Conservation (phyloP, 208 protist species). For the Lotmaria passim region DNA sequence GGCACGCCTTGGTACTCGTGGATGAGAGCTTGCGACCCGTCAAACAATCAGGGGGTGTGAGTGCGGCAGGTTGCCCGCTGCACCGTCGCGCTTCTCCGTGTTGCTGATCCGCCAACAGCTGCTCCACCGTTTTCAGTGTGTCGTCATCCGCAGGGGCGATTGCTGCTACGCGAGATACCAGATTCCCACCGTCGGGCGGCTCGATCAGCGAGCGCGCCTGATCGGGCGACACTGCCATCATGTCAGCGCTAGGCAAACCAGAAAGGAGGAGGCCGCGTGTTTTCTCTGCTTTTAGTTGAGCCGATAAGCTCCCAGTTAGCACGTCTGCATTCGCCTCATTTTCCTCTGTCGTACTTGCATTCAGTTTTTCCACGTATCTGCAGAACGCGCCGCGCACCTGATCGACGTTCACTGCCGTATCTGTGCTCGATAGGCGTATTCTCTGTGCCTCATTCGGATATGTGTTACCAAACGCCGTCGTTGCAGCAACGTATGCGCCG, state of each 20-base stretch:
- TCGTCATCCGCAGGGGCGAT: not conserved
- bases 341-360: not conserved
- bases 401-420: not conserved
- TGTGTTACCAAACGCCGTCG: not conserved
- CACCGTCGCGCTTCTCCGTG: not conserved
- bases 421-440: not conserved
- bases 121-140: not conserved
- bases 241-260: not conserved
- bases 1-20: too few relatives aligned
- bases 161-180: not conserved
- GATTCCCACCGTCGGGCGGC: not conserved
- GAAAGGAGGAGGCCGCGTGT: not conserved
- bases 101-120: not conserved
- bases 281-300: not conserved
- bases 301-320: not conserved
- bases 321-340: not conserved
- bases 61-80: not conserved
- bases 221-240: not conserved
- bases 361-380: constrained; percentile 18
- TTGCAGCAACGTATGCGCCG: not conserved
- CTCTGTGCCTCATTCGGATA: not conserved
- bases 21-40: too few relatives aligned
- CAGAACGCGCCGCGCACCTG: not conserved
- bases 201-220: constrained; percentile 1
- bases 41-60: too few relatives aligned